These are phyloP conservation scores for Lichtheimia corymbifera DNA, from an alignment of 371 early-diverging fungal genomes.

Conservation along the genomic window DNA sequence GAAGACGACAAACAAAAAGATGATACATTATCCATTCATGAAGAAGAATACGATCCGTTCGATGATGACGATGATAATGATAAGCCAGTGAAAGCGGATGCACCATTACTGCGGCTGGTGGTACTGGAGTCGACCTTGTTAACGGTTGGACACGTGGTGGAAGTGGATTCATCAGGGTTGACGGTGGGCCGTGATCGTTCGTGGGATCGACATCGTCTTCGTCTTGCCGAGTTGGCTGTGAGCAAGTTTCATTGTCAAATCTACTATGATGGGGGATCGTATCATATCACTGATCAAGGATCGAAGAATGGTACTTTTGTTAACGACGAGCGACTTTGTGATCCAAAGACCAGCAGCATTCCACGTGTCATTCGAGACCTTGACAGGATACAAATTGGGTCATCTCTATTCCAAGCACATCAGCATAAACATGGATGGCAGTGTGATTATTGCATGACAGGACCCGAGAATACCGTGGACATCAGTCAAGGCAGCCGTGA, in stretches of 20 bases:
- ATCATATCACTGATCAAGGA: conserved; percentile 39
- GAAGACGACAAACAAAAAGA: neutral
- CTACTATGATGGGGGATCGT: conserved; percentile 20
- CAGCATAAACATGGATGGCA: conserved; percentile 30
- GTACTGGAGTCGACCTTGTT: conserved; percentile 32
- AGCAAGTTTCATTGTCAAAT: conserved; percentile 47
- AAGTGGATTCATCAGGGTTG: conserved; percentile 40
- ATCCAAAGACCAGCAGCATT: conserved; percentile 34
- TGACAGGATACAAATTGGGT: conserved; percentile 35
- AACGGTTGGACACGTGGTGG: conserved; percentile 23
- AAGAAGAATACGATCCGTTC: neutral
- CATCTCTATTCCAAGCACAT: conserved; percentile 40
- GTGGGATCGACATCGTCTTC: conserved; percentile 35
- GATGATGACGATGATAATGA: conserved; percentile 16
- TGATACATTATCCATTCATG: neutral
- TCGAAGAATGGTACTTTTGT: conserved; percentile 49
- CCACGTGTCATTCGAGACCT: conserved; percentile 27
- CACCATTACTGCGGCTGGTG: conserved; percentile 27
- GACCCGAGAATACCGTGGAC: conserved; percentile 15
- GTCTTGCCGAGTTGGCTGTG: conserved; percentile 45
- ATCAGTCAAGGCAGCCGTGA: conserved; percentile 7
- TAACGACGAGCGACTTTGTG: conserved; percentile 34
- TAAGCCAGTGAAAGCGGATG: conserved; percentile 20
- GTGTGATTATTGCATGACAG: conserved; percentile 33
- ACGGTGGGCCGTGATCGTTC: conserved; percentile 45